These are phyloP conservation scores for Candida stauntonica DNA, from an alignment of 805 yeast species.

Conservation along the genomic window DNA sequence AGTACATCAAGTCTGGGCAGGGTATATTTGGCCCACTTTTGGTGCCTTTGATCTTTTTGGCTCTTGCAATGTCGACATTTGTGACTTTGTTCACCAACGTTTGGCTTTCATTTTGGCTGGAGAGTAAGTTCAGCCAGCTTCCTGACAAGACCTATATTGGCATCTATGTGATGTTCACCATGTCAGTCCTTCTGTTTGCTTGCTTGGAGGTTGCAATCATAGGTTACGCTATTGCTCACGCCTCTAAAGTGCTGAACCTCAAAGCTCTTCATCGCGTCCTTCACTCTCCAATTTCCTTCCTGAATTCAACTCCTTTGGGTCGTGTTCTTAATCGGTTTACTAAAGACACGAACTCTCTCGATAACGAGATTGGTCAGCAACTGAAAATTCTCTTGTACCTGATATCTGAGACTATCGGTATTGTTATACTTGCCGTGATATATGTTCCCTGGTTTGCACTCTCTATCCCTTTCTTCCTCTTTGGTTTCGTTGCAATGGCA, in stretches of 20 bases:
- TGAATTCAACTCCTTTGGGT: slow-evolving; percentile 66
- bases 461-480: slow-evolving; percentile 47
- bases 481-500: slow-evolving; percentile 40
- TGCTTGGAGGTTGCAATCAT: slow-evolving; percentile 31
- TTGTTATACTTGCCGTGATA: slow-evolving; percentile 58
- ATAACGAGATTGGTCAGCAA: slow-evolving; percentile 67
- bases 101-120: slow-evolving; percentile 77
- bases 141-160: slow-evolving; percentile 62
- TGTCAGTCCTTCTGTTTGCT: slow-evolving; percentile 34
- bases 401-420: slow-evolving; percentile 46
- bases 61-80: slow-evolving; percentile 35
- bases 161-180: slow-evolving; percentile 48
- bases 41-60: slow-evolving; percentile 21
- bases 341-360: slow-evolving; percentile 75
- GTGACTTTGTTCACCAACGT: slow-evolving; percentile 60
- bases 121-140: slow-evolving; percentile 41
- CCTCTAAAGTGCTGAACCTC: slow-evolving; percentile 30
- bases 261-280: slow-evolving; percentile 50
- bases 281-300: slow-evolving; percentile 72
- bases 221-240: slow-evolving; percentile 9
- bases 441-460: slow-evolving; percentile 75
- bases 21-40: slow-evolving; percentile 36
- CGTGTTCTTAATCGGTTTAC: slow-evolving; percentile 37
- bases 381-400: slow-evolving; percentile 47
- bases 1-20: slow-evolving; percentile 37